phyloP scores from a whole-genome alignment of 2,329 filamentous ascomycete genomes.

The Camillea tinctor region DNA sequence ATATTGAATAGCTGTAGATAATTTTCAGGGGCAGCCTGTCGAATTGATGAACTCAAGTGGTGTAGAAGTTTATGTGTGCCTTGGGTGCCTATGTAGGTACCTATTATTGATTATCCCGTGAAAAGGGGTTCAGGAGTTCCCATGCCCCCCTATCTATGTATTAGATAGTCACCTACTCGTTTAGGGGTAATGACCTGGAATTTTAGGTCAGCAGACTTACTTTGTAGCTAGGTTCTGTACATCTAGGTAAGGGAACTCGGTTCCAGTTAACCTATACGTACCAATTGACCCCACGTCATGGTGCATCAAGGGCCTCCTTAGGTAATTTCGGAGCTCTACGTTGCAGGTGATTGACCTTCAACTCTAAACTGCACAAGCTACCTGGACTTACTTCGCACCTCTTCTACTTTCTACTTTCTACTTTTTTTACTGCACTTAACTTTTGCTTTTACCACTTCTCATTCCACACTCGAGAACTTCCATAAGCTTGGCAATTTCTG shows the following conservation, averaged over 20 bases:
- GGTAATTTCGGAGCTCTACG: neutral
- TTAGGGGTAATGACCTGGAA: no score
- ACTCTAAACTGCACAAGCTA: neutral
- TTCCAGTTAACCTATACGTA: no score
- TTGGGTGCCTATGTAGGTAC: neutral
- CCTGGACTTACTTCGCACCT: no score
- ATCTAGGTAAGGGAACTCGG: no score
- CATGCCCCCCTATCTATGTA: no score
- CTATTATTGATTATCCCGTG: no score
- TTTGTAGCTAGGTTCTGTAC: no score
- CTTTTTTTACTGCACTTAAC: neutral
- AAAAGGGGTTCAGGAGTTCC: no score
- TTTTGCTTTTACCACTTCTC: neutral
- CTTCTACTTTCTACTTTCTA: neutral
- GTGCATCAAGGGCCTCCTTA: conserved; percentile 18
- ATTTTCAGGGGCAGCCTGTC: neutral
- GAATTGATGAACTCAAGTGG: no score
- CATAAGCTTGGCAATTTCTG: neutral
- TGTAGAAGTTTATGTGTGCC: no score
- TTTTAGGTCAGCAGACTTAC: no score
- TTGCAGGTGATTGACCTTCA: neutral
- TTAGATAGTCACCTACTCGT: no score
- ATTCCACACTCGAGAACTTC: neutral
- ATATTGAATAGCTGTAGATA: neutral
- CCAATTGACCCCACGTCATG: conserved; percentile 25